phyloP scores from a whole-genome alignment of 805 yeast species.

The Yarrowia sp. region DNA sequence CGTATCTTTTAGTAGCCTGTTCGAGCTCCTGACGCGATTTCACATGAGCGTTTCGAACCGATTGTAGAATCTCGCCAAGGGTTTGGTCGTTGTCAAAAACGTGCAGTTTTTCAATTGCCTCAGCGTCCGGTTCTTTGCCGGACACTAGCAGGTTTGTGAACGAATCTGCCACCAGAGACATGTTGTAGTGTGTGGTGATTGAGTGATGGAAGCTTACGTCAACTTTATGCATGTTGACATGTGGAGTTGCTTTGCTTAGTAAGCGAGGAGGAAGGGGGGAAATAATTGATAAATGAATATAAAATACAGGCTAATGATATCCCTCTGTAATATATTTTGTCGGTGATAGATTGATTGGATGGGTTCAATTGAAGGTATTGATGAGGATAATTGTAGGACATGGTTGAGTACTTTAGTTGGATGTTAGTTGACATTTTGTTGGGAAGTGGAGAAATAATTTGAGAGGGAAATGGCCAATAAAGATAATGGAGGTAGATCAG shows the following conservation, averaged over 20 bases:
- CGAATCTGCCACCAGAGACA: conserved; percentile 20
- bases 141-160: conserved; percentile 2
- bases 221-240: background rate
- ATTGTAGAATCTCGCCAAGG: background rate
- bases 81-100: conserved; percentile 7
- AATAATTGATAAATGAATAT: too few species aligned
- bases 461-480: too few species aligned
- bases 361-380: too few species aligned
- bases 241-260: background rate
- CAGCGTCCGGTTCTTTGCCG: conserved; percentile 1
- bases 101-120: background rate
- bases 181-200: background rate
- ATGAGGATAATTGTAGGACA: too few species aligned
- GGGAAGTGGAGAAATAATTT: too few species aligned
- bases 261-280: background rate
- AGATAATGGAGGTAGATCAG: too few species aligned
- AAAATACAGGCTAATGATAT: too few species aligned
- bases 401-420: too few species aligned
- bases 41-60: background rate
- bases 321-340: too few species aligned
- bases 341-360: too few species aligned
- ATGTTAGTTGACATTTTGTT: too few species aligned
- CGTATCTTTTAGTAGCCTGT: background rate
- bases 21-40: background rate
- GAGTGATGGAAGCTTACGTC: too few species aligned